Percentiles rank a stretch among this genome's conserved stretches.
phyloP scores from a whole-genome alignment of 2,329 filamentous ascomycete species.

The Aspergillus chevalieri region DNA sequence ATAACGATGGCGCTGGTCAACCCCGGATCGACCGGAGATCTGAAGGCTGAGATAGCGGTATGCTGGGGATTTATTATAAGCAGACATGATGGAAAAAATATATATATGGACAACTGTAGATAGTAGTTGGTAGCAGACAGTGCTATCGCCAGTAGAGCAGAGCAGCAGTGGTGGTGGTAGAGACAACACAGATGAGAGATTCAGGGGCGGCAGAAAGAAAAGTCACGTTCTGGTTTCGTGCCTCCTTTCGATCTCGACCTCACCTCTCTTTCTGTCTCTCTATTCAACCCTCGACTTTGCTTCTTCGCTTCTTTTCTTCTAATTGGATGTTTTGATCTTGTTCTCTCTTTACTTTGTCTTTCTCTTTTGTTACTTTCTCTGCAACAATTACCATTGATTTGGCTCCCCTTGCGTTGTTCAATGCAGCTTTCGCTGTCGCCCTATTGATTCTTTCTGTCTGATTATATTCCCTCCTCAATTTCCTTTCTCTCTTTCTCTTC shows the following conservation, averaged over 20 bases:
- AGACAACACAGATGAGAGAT: not conserved
- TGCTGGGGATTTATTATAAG: not conserved
- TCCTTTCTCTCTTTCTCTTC: not conserved
- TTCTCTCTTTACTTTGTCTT: not conserved
- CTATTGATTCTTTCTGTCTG: not conserved
- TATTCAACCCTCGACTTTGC: not conserved
- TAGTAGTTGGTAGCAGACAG: not conserved
- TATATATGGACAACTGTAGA: not conserved
- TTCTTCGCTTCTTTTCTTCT: not conserved
- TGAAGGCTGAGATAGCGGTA: not conserved
- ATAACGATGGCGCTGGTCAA: conserved; percentile 1
- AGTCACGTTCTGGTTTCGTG: conserved; percentile 1
- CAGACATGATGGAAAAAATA: not conserved
- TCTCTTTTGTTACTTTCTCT: not conserved
- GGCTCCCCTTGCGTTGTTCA: not conserved
- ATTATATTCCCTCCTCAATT: not conserved
- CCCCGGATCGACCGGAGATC: conserved; percentile 13
- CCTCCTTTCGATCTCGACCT: conserved; percentile 1
- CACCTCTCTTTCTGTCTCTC: not conserved
- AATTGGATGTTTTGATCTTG: not conserved
- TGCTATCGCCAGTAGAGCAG: not conserved
- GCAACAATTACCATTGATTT: too few species aligned
- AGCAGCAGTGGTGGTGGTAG: not conserved
- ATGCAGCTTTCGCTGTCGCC: not conserved
- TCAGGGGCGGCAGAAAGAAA: not conserved